Conservation (phyloP, 352 stramenopile species). For the Globisporangium cylindrosporum region DNA sequence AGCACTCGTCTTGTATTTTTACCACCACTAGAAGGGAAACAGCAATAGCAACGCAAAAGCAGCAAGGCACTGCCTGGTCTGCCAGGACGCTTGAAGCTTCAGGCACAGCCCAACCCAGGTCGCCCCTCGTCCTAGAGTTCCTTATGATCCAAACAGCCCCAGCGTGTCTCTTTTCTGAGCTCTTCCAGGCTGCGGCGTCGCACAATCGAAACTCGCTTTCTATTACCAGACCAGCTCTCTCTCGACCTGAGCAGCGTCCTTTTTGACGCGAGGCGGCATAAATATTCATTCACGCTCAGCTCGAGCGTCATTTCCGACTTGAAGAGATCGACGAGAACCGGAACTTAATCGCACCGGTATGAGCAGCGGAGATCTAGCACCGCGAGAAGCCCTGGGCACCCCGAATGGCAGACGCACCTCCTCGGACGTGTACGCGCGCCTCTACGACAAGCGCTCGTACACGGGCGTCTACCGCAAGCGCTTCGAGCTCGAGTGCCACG, state of each 20-base stretch:
- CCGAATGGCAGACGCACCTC: constrained; percentile 4
- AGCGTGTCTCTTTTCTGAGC: not conserved
- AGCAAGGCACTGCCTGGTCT: too few species aligned
- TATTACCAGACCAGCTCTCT: not conserved
- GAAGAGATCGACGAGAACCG: not conserved
- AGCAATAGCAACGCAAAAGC: not conserved
- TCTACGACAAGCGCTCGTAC: constrained; percentile 61
- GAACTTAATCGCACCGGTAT: not conserved
- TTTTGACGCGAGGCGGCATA: not conserved
- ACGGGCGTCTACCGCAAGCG: constrained; percentile 66
- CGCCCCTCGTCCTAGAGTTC: not conserved
- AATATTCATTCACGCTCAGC: too few species aligned
- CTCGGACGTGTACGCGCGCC: constrained; percentile 46
- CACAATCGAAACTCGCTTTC: not conserved
- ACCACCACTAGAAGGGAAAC: not conserved
- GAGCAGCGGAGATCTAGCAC: not conserved
- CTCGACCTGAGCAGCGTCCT: not conserved
- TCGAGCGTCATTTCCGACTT: not conserved
- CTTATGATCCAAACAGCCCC: not conserved
- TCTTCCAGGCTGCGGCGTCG: not conserved
- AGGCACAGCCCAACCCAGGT: not conserved
- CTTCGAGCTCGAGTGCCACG: constrained; percentile 48
- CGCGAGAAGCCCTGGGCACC: not conserved
- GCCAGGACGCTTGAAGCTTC: too few species aligned
- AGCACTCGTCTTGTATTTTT: not conserved